Conservation (phyloP, 371 early-diverging fungal genomes). For the Mortierella sp. region DNA sequence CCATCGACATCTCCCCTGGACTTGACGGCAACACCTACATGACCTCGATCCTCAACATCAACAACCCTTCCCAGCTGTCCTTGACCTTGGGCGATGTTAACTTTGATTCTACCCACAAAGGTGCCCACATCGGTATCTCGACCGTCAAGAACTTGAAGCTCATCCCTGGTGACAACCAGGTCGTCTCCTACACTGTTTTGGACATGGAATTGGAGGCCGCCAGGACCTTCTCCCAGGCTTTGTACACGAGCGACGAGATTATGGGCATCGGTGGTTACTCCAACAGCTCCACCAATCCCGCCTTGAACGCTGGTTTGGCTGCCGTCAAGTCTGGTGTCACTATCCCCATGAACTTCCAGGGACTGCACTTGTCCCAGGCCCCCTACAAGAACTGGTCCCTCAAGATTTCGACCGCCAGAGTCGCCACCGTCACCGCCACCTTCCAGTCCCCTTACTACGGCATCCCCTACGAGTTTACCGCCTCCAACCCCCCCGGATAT, state of each 20-base stretch:
- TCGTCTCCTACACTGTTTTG: conserved; percentile 30
- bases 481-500: conserved; percentile 5
- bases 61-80: conserved; percentile 41
- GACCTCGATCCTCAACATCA: conserved; percentile 38
- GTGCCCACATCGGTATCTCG: conserved; percentile 35
- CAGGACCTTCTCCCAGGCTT: conserved; percentile 25
- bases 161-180: conserved; percentile 41
- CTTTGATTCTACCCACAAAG: conserved; percentile 23
- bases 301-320: conserved; percentile 43
- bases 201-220: conserved; percentile 15
- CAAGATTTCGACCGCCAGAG: conserved; percentile 19
- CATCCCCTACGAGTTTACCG: conserved; percentile 19
- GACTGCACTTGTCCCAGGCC: conserved; percentile 35
- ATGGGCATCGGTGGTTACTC: conserved; percentile 11
- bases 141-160: conserved; percentile 28
- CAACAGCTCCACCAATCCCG: conserved; percentile 23
- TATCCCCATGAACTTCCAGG: conserved; percentile 24
- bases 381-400: conserved; percentile 49
- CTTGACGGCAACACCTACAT: conserved; percentile 14
- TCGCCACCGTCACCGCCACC: conserved; percentile 35
- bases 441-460: conserved; percentile 57
- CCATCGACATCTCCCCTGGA: conserved; percentile 20
- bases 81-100: conserved; percentile 38
- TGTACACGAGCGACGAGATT: conserved; percentile 11
- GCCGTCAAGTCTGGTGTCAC: conserved; percentile 19